Conservation (phyloP, 2,329 filamentous ascomycete genomes). For the Fusarium annulatum region DNA sequence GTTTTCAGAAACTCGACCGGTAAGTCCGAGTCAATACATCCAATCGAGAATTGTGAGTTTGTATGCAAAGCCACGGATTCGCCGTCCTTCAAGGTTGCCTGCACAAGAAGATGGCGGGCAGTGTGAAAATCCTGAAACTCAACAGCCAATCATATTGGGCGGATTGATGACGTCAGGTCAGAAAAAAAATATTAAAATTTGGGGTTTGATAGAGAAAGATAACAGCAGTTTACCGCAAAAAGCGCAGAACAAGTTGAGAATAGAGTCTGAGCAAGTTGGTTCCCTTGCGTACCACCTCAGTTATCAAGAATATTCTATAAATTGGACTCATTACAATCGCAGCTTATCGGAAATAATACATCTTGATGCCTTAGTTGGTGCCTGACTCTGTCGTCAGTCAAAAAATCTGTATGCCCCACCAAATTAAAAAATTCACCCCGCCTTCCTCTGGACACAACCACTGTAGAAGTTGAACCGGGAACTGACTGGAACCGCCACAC, state of each 20-base stretch:
- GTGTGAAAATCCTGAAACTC: conserved; percentile 32
- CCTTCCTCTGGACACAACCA: conserved; percentile 46
- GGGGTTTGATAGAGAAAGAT: background rate
- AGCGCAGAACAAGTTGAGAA: background rate
- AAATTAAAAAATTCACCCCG: conserved; percentile 55
- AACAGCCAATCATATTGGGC: conserved; percentile 35
- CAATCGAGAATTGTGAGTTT: background rate
- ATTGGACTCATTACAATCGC: background rate
- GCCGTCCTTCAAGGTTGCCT: conserved; percentile 32
- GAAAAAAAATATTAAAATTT: conserved; percentile 7
- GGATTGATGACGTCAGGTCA: conserved; percentile 43
- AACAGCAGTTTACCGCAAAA: conserved; percentile 6
- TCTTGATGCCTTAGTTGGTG: conserved; percentile 53
- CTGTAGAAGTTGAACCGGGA: conserved; percentile 38
- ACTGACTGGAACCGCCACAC: conserved; percentile 46
- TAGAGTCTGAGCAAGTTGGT: background rate
- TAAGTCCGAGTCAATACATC: conserved; percentile 5
- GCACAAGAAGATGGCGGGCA: conserved; percentile 17
- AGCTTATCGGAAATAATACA: conserved; percentile 4
- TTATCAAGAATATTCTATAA: background rate
- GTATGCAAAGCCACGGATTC: conserved; percentile 25
- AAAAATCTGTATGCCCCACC: conserved; percentile 55
- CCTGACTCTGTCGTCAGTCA: conserved; percentile 49
- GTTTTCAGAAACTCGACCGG: background rate
- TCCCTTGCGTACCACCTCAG: background rate